Evolutionary conservation across 805 yeast genomes (phyloP).

Genomic region (Ogataea naganishii): DNA sequence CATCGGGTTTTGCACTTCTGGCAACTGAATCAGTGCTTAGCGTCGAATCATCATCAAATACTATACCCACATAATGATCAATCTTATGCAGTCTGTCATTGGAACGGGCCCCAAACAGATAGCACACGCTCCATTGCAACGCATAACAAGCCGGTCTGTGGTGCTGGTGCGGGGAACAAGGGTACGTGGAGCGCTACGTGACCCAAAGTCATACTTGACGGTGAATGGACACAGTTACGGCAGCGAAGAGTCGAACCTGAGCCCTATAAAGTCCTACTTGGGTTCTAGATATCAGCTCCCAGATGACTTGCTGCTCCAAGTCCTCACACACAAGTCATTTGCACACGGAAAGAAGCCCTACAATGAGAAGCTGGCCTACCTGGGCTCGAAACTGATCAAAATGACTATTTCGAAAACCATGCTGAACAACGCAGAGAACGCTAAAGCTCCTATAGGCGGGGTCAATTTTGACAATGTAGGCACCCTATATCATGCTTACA

Average conservation of each 20-base stretch:
- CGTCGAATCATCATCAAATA: too few species aligned
- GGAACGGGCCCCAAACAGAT: too few species aligned
- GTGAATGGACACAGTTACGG: constrained; percentile 50
- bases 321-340: constrained; percentile 88
- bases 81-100: too few species aligned
- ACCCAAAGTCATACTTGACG: constrained; percentile 51
- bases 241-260: constrained; percentile 36
- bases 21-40: too few species aligned
- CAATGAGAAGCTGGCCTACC: constrained; percentile 72
- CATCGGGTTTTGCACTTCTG: too few species aligned
- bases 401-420: constrained; percentile 36
- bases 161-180: constrained; percentile 43
- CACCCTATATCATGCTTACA: constrained; percentile 38
- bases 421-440: constrained; percentile 13
- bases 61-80: too few species aligned
- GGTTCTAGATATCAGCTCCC: constrained; percentile 41
- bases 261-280: constrained; percentile 40
- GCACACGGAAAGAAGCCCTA: constrained; percentile 87
- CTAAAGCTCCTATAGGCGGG: constrained; percentile 33
- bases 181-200: constrained; percentile 64
- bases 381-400: constrained; percentile 61
- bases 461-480: constrained; percentile 55
- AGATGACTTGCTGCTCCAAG: constrained; percentile 64
- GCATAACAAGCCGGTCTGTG: constrained; percentile 15
- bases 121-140: too few species aligned